phyloP scores from a whole-genome alignment of 2,329 filamentous ascomycete genomes.

The Mycosphaerelloides madeirae region DNA sequence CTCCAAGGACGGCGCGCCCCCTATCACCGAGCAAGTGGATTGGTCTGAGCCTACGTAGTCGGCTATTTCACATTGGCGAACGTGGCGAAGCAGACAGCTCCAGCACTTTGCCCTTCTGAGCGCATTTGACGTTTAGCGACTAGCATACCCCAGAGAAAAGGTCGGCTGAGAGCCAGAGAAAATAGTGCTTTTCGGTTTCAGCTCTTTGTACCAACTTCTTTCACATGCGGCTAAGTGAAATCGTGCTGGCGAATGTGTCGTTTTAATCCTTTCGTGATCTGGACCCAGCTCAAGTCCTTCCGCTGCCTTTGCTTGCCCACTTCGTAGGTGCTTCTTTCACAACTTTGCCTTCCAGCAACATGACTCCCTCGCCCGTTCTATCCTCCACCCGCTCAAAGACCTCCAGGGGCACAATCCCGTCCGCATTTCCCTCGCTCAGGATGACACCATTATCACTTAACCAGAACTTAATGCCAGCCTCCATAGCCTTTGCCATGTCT shows the following conservation, averaged over 20 bases:
- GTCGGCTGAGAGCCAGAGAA: no score
- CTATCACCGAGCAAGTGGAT: conserved; percentile 87
- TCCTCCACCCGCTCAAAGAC: conserved; percentile 71
- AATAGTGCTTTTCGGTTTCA: no score
- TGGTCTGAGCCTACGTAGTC: conserved; percentile 71
- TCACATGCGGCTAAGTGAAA: no score
- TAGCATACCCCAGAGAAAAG: no score
- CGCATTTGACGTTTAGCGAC: no score
- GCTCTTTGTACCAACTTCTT: no score
- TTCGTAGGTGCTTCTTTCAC: conserved; percentile 61
- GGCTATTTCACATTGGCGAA: neutral
- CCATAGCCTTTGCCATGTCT: conserved; percentile 72
- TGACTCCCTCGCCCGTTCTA: conserved; percentile 54
- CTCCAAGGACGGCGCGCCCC: conserved; percentile 62
- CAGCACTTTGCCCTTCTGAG: no score
- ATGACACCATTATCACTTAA: conserved; percentile 46
- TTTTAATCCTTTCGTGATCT: no score
- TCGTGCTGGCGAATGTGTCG: no score
- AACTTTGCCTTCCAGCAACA: conserved; percentile 67
- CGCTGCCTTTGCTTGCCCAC: conserved; percentile 39
- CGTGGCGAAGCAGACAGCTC: no score
- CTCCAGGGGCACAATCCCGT: conserved; percentile 59
- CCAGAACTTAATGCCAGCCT: conserved; percentile 63
- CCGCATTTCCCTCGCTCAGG: conserved; percentile 45
- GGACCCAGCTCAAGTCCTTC: conserved; percentile 37